Evolutionary conservation across 495 filamentous ascomycete genomes (phyloP), one percentile per base, ranked within the genome.

Genomic region (Neurospora africana): DNA sequence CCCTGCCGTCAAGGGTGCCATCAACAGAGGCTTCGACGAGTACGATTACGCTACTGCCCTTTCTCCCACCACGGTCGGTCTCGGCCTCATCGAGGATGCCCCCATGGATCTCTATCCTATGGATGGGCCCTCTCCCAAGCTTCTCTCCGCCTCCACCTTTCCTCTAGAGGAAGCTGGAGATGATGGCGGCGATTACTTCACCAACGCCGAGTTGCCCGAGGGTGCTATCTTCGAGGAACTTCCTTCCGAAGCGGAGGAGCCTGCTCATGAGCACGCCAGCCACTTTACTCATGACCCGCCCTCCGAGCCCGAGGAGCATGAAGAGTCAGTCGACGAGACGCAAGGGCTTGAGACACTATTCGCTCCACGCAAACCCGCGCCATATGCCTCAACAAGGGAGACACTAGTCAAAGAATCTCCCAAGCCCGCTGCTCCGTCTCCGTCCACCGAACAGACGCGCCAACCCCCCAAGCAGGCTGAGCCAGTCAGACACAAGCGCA

Each of bases 281-380:
- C 76, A 79, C 72, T 72, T 83, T 11, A 74, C 76, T 70, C 83
- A 83, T 68, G 81, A 83, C 4, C 78, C 78, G 44, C 80, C 79
- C 3, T 83, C 82, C 40, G 83, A 81, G 65, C 74, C 81, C 44
- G 76, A 79, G 5, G 74, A 71, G 10, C 75, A 75, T 13, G 15
- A 65, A 19, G 15, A 65, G 15, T 65, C 53, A 19, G 15, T 65
- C 15, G 53, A 65, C 15, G 53, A 65, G 33, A 33, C 15, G 15
- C 53, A 65, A 35, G 27, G 53, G 15, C 27, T 6, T 19, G 53
- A 33, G 15, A 33, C 53, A 33, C 53, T 65, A 4, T 65, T 65
- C 53, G 53, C 53, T 33, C 53, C 53, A 33, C 53, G 53, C 27
- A 65, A 33, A 3, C 53, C 53, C 3, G 3, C 3, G 15, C 53